These are phyloP conservation scores for Alternaria panax DNA, from an alignment of 2,329 filamentous ascomycete genomes.

Conservation along the genomic window DNA sequence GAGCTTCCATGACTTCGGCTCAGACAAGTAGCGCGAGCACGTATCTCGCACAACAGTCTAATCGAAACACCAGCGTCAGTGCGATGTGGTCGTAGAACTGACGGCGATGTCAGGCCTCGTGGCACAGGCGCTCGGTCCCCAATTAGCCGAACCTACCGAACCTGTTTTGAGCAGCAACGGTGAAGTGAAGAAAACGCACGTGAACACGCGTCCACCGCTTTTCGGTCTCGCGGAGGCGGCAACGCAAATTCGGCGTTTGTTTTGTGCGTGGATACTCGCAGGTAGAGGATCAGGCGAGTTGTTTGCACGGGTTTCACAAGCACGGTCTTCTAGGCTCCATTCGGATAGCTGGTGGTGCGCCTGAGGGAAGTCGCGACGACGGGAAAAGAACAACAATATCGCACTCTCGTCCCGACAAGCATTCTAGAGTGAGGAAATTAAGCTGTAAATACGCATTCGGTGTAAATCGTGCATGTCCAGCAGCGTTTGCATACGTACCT, in stretches of 20 bases:
- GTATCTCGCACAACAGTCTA: neutral
- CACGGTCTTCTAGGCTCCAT: neutral
- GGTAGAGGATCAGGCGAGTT: neutral
- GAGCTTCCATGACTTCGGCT: neutral
- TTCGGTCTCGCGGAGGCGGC: neutral
- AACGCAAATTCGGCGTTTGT: neutral
- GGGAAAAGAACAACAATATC: neutral
- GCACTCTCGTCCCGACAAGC: neutral
- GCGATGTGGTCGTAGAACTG: neutral
- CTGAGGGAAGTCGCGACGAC: conserved; percentile 7
- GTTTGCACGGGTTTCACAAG: conserved; percentile 11
- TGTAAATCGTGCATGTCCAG: neutral
- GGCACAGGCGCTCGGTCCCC: conserved; percentile 2
- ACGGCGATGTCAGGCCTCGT: neutral
- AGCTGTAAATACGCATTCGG: neutral
- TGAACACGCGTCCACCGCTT: conserved; percentile 10
- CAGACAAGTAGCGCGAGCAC: neutral
- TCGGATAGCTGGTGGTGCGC: neutral
- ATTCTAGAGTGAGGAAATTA: neutral
- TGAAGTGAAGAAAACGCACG: conserved; percentile 16
- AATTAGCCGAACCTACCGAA: conserved; percentile 2
- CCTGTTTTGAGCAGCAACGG: neutral
- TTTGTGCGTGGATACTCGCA: neutral
- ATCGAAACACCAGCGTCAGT: neutral
- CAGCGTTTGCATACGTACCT: neutral